Evolutionary conservation across 2,329 filamentous ascomycete genomes (phyloP), one percentile per base, ranked within the genome.

Genomic region (Claviceps cyperi): DNA sequence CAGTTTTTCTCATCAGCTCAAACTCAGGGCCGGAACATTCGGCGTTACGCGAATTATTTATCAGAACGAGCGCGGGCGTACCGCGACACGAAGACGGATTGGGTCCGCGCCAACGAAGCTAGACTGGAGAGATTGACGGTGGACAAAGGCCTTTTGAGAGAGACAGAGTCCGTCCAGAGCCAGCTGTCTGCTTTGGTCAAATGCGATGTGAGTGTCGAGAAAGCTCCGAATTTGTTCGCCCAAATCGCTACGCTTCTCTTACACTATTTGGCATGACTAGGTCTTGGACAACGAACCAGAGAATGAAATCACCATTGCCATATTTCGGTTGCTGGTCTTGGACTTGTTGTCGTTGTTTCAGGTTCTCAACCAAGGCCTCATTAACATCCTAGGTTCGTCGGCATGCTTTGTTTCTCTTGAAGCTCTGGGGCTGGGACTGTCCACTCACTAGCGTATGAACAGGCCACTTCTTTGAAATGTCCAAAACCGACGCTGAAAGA

Each of bases 381-480:
- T 98, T 69, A 96, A 94, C 66, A 88, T 98, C 52, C 72, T 98
- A 51, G 88, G 91, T 94, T 72, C 56, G 80, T 62, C 48, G 43
- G 21, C 13, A 4, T 11, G 11, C 40, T 11, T 32, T 4, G 19
- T n/a, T 11, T 17, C 5, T 52, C 54, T 53, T 4, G 2, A 1
- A n/a, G 21, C 52, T 54, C 50, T 51, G 38, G 40, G 28, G 1
- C 28, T 36, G 28, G 24, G 43, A 43, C 37, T 21, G 19, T 19
- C 17, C 46, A 50, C 28, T 55, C 53, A 52, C 50, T 37, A 21
- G 35, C 54, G 61, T 50, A 48, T 52, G 60, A 63, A 22, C 35
- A 94, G 89, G 92, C 59, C 87, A 94, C 66, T 98, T 97, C 67
- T 98, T 98, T 60, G 92, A 98, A 69, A 91, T 98, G 84, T 96